Conservation (phyloP, 208 protist species). For the Leishmania tropica region DNA sequence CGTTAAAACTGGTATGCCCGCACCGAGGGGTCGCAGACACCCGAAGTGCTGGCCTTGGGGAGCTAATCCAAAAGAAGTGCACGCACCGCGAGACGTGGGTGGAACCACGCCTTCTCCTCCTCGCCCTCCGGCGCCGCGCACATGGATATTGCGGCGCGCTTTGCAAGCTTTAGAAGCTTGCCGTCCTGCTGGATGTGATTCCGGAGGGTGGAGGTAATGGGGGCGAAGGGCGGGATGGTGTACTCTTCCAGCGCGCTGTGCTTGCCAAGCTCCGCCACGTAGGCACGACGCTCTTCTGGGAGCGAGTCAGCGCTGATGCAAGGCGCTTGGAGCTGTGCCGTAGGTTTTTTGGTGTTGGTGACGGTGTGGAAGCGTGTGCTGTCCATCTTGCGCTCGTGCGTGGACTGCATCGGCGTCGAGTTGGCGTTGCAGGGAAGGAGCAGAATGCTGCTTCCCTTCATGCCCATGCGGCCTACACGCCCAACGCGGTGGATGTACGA, state of each 20-base stretch:
- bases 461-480: conserved; percentile 90
- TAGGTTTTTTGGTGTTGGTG: conserved; percentile 76
- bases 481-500: conserved; percentile 92
- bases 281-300: conserved; percentile 38
- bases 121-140: conserved; percentile 34
- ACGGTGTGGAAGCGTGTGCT: conserved; percentile 75
- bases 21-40: background rate
- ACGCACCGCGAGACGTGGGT: conserved; percentile 63
- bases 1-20: background rate
- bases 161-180: conserved; percentile 59
- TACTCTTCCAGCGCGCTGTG: conserved; percentile 60
- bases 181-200: conserved; percentile 69
- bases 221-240: conserved; percentile 74
- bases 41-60: background rate
- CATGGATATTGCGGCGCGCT: conserved; percentile 73
- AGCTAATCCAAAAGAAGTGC: conserved; percentile 65
- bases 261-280: conserved; percentile 57
- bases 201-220: conserved; percentile 76
- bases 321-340: conserved; percentile 50
- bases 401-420: conserved; percentile 19
- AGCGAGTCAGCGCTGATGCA: conserved; percentile 38
- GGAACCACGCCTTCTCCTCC: conserved; percentile 56
- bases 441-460: conserved; percentile 84
- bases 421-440: conserved; percentile 65
- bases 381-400: conserved; percentile 69